Conservation (phyloP, 768 basidiomycete genomes). For the Tricholoma saponaceum region DNA sequence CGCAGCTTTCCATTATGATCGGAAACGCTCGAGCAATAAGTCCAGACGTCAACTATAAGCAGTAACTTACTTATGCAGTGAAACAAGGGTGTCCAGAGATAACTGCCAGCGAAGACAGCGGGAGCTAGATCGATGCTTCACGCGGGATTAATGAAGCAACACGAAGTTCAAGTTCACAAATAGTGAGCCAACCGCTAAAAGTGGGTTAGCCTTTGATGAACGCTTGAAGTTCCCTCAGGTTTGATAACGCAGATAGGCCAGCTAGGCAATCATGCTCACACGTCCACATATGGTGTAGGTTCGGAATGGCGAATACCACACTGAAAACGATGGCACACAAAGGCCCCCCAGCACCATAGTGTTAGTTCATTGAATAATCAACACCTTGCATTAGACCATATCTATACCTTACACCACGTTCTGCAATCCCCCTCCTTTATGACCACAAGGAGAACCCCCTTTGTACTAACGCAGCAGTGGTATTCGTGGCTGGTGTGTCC, state of each 20-base stretch:
- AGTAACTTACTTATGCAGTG: background rate
- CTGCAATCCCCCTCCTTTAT: background rate
- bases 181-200: no score
- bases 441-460: slow-evolving; percentile 10
- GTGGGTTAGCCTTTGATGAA: no score
- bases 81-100: no score
- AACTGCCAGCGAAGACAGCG: background rate
- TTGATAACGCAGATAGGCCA: no score
- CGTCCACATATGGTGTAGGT: background rate
- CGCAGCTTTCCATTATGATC: background rate
- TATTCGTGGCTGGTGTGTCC: slow-evolving; percentile 26
- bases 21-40: background rate
- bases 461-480: slow-evolving; percentile 14
- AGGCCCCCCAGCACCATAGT: background rate
- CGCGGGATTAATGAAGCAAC: no score
- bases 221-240: no score
- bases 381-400: background rate
- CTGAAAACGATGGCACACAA: background rate
- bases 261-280: background rate
- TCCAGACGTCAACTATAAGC: background rate
- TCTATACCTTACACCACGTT: background rate
- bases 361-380: background rate
- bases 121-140: background rate
- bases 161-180: no score
- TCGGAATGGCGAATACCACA: background rate